These are phyloP conservation scores for Aureobasidium mangrovei DNA, from an alignment of 2,329 filamentous ascomycete species.

Conservation along the genomic window DNA sequence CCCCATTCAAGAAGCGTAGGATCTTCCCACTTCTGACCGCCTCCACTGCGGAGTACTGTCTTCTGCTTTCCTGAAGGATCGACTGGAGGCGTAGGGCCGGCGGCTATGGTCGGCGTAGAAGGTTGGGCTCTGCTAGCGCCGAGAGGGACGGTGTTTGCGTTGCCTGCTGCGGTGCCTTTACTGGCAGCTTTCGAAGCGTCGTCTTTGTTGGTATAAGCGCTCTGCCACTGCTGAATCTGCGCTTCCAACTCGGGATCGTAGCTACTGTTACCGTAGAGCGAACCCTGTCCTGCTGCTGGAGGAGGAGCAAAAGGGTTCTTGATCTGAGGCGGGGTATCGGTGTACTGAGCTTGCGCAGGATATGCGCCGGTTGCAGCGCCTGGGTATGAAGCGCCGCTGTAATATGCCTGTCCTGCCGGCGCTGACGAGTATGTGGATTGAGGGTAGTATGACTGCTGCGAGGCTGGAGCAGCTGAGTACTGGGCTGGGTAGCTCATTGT, in stretches of 20 bases:
- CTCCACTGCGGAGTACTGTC: slow-evolving; percentile 80
- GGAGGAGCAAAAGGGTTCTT: slow-evolving; percentile 72
- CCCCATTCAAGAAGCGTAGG: slow-evolving; percentile 89
- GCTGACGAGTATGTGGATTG: slow-evolving; percentile 17
- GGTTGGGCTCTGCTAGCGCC: slow-evolving; percentile 12
- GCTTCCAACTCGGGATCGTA: slow-evolving; percentile 75
- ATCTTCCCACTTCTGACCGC: slow-evolving; percentile 89
- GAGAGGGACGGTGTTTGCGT: slow-evolving; percentile 20
- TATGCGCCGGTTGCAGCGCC: slow-evolving; percentile 21
- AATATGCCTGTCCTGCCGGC: slow-evolving; percentile 29
- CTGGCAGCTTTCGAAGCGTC: slow-evolving; percentile 31
- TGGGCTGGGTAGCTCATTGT: slow-evolving; percentile 13
- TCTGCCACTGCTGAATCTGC: slow-evolving; percentile 92
- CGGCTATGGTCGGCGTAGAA: slow-evolving; percentile 25
- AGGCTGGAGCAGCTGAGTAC: slow-evolving; percentile 12
- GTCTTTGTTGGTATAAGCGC: slow-evolving; percentile 66
- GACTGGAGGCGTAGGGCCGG: slow-evolving; percentile 25
- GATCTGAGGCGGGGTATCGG: slow-evolving; percentile 53
- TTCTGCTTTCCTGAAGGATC: slow-evolving; percentile 56
- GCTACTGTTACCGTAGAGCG: slow-evolving; percentile 26
- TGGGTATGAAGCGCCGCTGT: slow-evolving; percentile 25
- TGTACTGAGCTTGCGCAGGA: slow-evolving; percentile 16
- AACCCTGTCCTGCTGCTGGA: slow-evolving; percentile 18
- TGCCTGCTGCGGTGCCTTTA: slow-evolving; percentile 29
- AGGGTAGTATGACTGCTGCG: slow-evolving; percentile 11